Evolutionary conservation across 2,329 filamentous ascomycete species (phyloP).

Genomic region (Falciphora oryzae): DNA sequence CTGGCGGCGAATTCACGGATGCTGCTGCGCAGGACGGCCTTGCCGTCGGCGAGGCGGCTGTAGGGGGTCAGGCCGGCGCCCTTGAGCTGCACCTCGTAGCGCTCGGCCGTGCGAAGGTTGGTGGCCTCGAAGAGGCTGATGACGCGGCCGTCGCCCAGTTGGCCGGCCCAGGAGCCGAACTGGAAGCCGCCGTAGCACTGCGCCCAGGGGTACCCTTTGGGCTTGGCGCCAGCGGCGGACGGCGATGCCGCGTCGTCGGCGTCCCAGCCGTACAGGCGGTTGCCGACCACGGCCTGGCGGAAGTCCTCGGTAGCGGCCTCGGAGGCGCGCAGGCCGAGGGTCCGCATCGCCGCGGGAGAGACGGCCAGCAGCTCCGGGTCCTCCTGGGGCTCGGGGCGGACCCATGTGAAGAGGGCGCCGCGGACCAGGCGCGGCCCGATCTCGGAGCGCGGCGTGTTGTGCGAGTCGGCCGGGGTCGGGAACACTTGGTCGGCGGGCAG

Average conservation of each 20-base stretch:
- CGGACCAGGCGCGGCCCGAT: conserved; percentile 80
- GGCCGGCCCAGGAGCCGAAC: conserved; percentile 87
- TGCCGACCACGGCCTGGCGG: conserved; percentile 71
- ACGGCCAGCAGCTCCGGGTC: conserved; percentile 76
- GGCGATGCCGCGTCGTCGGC: conserved; percentile 28
- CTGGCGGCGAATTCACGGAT: conserved; percentile 93
- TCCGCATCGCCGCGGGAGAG: conserved; percentile 69
- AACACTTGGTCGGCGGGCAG: conserved; percentile 73
- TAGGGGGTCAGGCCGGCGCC: conserved; percentile 92
- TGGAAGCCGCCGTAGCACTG: conserved; percentile 90
- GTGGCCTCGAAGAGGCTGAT: conserved; percentile 91
- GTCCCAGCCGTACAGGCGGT: conserved; percentile 74
- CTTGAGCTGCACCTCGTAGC: conserved; percentile 91
- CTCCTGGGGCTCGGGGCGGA: conserved; percentile 68
- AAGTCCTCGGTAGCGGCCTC: conserved; percentile 72
- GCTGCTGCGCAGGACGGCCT: conserved; percentile 85
- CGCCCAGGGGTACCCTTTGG: conserved; percentile 84
- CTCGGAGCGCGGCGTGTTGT: conserved; percentile 69
- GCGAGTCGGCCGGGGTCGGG: conserved; percentile 74
- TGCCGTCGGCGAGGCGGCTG: conserved; percentile 92
- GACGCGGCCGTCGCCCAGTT: conserved; percentile 88
- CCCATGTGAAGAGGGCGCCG: conserved; percentile 82
- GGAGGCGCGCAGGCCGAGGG: conserved; percentile 67
- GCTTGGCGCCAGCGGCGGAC: background rate
- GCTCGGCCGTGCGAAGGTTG: conserved; percentile 61